Conservation (phyloP, 495 filamentous ascomycete species). For the Penicillium canescens region DNA sequence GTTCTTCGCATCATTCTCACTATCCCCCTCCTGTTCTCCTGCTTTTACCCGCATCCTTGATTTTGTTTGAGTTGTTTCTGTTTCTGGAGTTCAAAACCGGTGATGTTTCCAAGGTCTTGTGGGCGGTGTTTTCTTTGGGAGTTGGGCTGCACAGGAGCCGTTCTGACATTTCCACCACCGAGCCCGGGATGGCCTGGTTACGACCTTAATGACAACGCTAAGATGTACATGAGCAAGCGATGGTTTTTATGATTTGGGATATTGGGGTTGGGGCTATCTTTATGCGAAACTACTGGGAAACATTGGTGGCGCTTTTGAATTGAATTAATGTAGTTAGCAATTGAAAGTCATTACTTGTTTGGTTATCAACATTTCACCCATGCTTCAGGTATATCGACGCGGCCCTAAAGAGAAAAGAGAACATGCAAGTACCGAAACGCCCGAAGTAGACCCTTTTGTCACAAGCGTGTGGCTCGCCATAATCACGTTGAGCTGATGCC, state of each 20-base stretch:
- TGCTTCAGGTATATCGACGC: no score
- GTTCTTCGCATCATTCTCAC: slow-evolving; percentile 7
- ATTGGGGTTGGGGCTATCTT: slow-evolving; percentile 22
- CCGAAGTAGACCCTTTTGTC: neutral
- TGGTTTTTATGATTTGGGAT: slow-evolving; percentile 36
- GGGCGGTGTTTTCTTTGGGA: slow-evolving; percentile 30
- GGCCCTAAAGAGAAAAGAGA: neutral
- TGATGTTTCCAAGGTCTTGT: slow-evolving; percentile 21
- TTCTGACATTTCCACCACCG: slow-evolving; percentile 31
- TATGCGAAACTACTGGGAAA: slow-evolving; percentile 14
- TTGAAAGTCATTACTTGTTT: slow-evolving; percentile 27
- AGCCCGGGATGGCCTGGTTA: slow-evolving; percentile 38
- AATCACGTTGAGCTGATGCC: neutral
- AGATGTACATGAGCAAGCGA: slow-evolving; percentile 49
- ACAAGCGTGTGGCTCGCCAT: neutral
- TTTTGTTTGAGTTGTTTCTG: slow-evolving; percentile 13
- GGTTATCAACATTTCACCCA: neutral
- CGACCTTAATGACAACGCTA: slow-evolving; percentile 48
- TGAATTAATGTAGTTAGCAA: slow-evolving; percentile 23
- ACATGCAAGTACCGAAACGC: slow-evolving; percentile 17
- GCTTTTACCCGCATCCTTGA: slow-evolving; percentile 7
- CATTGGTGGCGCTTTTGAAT: slow-evolving; percentile 23
- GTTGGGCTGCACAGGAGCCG: slow-evolving; percentile 28
- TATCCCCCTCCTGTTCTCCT: slow-evolving; percentile 9
- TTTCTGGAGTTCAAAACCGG: slow-evolving; percentile 19